These are phyloP conservation scores for Nemania sp. DNA, from an alignment of 2,329 filamentous ascomycete species.

Conservation along the genomic window DNA sequence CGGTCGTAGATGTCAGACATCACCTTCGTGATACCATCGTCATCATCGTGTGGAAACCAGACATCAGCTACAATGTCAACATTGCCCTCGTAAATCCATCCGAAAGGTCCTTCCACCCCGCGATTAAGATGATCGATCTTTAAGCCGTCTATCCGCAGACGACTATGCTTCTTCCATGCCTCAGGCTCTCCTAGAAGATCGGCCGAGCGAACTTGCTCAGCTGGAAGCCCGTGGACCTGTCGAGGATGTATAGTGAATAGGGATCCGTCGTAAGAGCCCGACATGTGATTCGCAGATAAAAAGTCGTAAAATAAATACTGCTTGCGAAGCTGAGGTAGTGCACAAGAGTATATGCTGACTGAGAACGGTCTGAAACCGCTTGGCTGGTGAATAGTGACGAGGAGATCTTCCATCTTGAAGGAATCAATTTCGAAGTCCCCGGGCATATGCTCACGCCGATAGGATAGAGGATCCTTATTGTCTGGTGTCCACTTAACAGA, in stretches of 20 bases:
- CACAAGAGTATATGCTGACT: conserved; percentile 93
- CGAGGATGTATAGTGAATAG: conserved; percentile 96
- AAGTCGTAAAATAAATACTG: conserved; percentile 99
- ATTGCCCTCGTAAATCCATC: conserved; percentile 96
- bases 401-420: conserved; percentile 92
- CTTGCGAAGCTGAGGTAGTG: conserved; percentile 88
- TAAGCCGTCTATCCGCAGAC: conserved; percentile 88
- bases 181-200: conserved; percentile 67
- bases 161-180: conserved; percentile 94
- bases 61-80: conserved; percentile 96
- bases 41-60: conserved; percentile 86
- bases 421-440: conserved; percentile 97
- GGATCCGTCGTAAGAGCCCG: conserved; percentile 91
- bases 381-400: conserved; percentile 91
- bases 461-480: conserved; percentile 80
- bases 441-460: conserved; percentile 82
- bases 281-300: conserved; percentile 92
- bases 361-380: conserved; percentile 91
- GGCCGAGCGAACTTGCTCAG: conserved; percentile 60
- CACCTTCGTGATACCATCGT: conserved; percentile 89
- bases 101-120: conserved; percentile 90
- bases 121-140: conserved; percentile 96
- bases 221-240: conserved; percentile 80
- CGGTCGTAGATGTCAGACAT: conserved; percentile 98
- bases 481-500: conserved; percentile 70